Base-by-base conservation (phyloP, 2,329 filamentous ascomycete genomes). In the Lachnellula hyalina region DNA sequence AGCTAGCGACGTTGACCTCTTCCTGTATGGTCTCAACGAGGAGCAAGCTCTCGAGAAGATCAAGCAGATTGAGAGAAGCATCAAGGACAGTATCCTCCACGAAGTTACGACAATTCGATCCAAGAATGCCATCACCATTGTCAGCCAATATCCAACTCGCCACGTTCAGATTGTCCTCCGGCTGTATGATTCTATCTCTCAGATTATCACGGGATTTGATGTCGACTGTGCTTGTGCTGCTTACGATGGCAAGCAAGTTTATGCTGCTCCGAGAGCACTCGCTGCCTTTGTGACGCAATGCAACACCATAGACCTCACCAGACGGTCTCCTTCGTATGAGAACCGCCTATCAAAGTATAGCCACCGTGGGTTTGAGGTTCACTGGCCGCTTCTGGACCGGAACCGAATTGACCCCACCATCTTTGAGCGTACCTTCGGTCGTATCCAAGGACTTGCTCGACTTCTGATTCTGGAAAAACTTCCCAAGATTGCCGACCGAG, bases 181-280 rank as follows among this genome's bases (percentile, higher is more conserved):
- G 36, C 83, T 94, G 38, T 95, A 96, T 75, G 89, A 90, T 65
- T 91, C 86, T 0, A 74, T 95, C 46, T 86, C 88, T 1, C 89
- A 95, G 68, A 92, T 96, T 36, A 77, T 96, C 23, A 90, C 90
- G 3, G 90, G 90, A 0, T 96, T 96, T 63, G 90, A 95, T 63
- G 90, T 96, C 48, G 90, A 94, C 67, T 91, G 87, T 67, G 87
- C 89, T 0, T 89, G 89, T 58, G 87, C 84, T 23, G 89, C 89
- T 3, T 96, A 88, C 63, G 84, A 94, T 68, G 90, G 90, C 36
- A 79, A 80, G 19, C 87, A 94, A 65, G 89, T 96, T 17, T 95
- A 86, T 66, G 84, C 84, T 23, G 85, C 86, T 2, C 90, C 90
- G 2, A 81, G 90, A 54, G 90, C 90, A 2, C 70, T 96, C 14